phyloP scores from a whole-genome alignment of 1,284 basidiomycete species.

The Leccinum pachyderme region DNA sequence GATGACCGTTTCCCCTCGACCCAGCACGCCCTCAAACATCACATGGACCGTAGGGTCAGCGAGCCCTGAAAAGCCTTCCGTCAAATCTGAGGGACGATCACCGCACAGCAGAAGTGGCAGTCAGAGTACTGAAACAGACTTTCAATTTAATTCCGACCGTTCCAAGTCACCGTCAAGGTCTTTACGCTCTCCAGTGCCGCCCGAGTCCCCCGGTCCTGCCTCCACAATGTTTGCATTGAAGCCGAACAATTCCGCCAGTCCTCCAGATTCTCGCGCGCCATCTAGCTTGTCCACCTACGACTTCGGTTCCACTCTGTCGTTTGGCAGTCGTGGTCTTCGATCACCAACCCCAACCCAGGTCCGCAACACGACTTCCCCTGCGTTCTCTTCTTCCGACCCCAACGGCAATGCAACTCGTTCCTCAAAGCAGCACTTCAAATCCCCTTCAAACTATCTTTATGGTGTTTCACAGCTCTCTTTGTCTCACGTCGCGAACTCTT shows the following conservation, averaged over 20 bases:
- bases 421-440: slow-evolving; percentile 50
- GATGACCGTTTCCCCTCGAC: slow-evolving; percentile 57
- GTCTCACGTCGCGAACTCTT: slow-evolving; percentile 67
- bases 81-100: slow-evolving; percentile 34
- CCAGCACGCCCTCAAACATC: slow-evolving; percentile 71
- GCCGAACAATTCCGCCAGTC: slow-evolving; percentile 27
- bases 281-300: slow-evolving; percentile 55
- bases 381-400: slow-evolving; percentile 37
- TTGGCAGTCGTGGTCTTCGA: slow-evolving; percentile 43
- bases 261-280: slow-evolving; percentile 42
- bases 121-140: slow-evolving; percentile 49
- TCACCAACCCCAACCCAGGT: slow-evolving; percentile 65
- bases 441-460: slow-evolving; percentile 51
- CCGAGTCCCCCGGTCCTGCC: slow-evolving; percentile 49
- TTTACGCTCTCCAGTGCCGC: slow-evolving; percentile 53
- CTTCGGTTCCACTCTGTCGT: slow-evolving; percentile 46
- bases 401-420: slow-evolving; percentile 43
- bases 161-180: slow-evolving; percentile 45
- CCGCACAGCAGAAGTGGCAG: slow-evolving; percentile 61
- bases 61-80: slow-evolving; percentile 32
- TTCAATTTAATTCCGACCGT: slow-evolving; percentile 38
- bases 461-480: slow-evolving; percentile 57
- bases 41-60: slow-evolving; percentile 49
- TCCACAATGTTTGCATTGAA: slow-evolving; percentile 22
- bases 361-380: slow-evolving; percentile 54